These are phyloP conservation scores for Anastatica hierochuntica DNA, from an alignment of 345 rosid species.

Conservation along the genomic window DNA sequence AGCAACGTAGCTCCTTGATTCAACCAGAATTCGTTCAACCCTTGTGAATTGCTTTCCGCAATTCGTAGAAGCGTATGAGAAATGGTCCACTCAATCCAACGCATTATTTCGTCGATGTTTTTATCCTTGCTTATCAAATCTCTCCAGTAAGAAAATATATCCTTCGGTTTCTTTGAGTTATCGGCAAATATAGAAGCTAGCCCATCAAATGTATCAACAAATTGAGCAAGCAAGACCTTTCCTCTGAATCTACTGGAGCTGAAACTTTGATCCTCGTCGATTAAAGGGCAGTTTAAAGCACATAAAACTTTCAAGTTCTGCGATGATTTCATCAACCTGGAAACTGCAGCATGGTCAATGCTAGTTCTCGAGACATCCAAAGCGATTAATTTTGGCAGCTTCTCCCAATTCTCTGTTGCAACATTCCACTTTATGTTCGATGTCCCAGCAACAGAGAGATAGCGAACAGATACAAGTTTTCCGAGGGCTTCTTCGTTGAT, in stretches of 20 bases:
- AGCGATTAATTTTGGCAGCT: conserved; percentile 52
- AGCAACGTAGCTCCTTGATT: conserved; percentile 60
- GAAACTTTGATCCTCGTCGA: conserved; percentile 40
- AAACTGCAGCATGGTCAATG: conserved; percentile 40
- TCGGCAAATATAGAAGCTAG: conserved; percentile 44
- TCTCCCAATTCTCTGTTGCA: conserved; percentile 49
- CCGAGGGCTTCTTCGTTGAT: conserved; percentile 62
- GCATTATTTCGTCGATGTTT: conserved; percentile 40
- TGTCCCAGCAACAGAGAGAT: conserved; percentile 76
- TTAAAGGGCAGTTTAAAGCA: conserved; percentile 54
- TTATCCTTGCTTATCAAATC: conserved; percentile 30
- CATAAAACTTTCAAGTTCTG: conserved; percentile 61
- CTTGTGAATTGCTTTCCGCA: conserved; percentile 56
- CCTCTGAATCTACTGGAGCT: conserved; percentile 37
- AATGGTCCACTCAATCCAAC: conserved; percentile 65
- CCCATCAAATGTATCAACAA: conserved; percentile 38
- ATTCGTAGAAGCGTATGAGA: conserved; percentile 56
- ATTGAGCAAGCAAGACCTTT: conserved; percentile 43
- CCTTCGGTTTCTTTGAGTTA: conserved; percentile 32
- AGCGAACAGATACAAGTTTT: conserved; percentile 43
- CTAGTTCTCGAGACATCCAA: conserved; percentile 81
- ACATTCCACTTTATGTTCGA: conserved; percentile 55
- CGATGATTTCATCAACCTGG: conserved; percentile 48
- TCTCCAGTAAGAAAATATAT: conserved; percentile 50
- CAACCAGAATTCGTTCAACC: conserved; percentile 57